Conservation (phyloP, 345 rosid species). For the Rhizophora apiculata region DNA sequence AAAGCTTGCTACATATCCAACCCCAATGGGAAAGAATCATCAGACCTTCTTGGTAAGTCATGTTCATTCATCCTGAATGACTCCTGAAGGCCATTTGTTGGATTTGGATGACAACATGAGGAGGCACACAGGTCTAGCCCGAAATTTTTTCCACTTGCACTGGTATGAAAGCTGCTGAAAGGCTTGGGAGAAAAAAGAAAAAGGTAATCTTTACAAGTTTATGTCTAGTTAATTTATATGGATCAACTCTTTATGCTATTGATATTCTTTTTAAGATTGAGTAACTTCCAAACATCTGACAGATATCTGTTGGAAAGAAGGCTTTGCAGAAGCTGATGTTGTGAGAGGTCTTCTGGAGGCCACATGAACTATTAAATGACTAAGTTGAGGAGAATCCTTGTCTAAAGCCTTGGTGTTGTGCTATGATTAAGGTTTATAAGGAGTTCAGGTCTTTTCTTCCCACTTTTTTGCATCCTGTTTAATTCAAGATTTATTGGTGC, state of each 20-base stretch:
- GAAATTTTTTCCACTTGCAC: constrained; percentile 42
- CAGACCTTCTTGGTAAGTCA: constrained; percentile 62
- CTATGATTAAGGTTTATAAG: no score
- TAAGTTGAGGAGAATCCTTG: no score
- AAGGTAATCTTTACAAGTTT: constrained; percentile 44
- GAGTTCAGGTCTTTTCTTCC: no score
- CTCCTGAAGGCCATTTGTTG: constrained; percentile 63
- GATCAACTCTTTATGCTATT: background rate
- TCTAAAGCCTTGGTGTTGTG: no score
- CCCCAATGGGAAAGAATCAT: constrained; percentile 53
- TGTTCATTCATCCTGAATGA: constrained; percentile 9
- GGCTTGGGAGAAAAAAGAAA: constrained; percentile 68
- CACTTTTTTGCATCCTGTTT: no score
- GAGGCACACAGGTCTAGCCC: constrained; percentile 44
- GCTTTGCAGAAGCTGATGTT: constrained; percentile 18
- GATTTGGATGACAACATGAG: constrained; percentile 87
- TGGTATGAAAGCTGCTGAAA: constrained; percentile 63
- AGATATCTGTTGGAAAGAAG: constrained; percentile 80
- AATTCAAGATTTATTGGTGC: no score
- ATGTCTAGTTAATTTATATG: background rate
- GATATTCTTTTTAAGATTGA: background rate
- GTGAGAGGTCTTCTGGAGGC: no score
- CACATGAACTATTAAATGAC: no score
- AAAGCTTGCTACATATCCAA: constrained; percentile 63
- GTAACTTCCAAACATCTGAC: constrained; percentile 8